Conservation (phyloP, 1,284 basidiomycete genomes). For the Malassezia restricta region DNA sequence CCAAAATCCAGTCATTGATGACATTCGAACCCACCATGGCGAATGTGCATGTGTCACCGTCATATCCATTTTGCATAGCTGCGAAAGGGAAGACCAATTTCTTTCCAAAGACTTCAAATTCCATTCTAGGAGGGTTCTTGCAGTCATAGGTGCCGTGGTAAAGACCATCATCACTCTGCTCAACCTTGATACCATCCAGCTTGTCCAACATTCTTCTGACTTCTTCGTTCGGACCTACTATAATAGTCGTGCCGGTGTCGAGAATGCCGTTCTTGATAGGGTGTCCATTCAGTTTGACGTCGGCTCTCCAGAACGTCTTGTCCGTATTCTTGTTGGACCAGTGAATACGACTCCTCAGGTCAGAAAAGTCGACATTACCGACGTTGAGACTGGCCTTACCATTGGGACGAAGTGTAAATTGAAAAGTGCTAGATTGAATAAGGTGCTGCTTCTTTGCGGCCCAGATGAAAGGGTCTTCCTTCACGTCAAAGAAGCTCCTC, state of each 20-base stretch:
- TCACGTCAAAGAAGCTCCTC: slow-evolving; percentile 50
- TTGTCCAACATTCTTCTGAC: slow-evolving; percentile 49
- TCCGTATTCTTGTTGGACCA: slow-evolving; percentile 46
- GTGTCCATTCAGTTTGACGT: slow-evolving; percentile 31
- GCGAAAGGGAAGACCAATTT: slow-evolving; percentile 19
- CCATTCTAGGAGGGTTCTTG: slow-evolving; percentile 31
- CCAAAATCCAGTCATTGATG: slow-evolving; percentile 47
- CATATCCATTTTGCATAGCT: slow-evolving; percentile 26
- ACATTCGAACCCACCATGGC: slow-evolving; percentile 35
- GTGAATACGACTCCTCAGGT: slow-evolving; percentile 40
- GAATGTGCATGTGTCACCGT: slow-evolving; percentile 29
- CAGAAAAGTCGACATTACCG: slow-evolving; percentile 47
- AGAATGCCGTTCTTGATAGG: slow-evolving; percentile 49
- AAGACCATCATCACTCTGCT: slow-evolving; percentile 22
- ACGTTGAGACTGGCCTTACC: slow-evolving; percentile 54
- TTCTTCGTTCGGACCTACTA: slow-evolving; percentile 46
- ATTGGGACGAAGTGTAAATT: slow-evolving; percentile 50
- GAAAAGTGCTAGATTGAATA: slow-evolving; percentile 41
- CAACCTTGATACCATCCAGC: slow-evolving; percentile 48
- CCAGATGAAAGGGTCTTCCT: slow-evolving; percentile 39
- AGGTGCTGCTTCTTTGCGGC: slow-evolving; percentile 20
- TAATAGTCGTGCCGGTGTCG: slow-evolving; percentile 51
- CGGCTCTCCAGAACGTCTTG: slow-evolving; percentile 42
- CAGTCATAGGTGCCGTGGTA: slow-evolving; percentile 41
- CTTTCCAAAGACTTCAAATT: slow-evolving; percentile 44